Conservation (phyloP, 2,329 filamentous ascomycete species). For the Tympanopsis confertula region DNA sequence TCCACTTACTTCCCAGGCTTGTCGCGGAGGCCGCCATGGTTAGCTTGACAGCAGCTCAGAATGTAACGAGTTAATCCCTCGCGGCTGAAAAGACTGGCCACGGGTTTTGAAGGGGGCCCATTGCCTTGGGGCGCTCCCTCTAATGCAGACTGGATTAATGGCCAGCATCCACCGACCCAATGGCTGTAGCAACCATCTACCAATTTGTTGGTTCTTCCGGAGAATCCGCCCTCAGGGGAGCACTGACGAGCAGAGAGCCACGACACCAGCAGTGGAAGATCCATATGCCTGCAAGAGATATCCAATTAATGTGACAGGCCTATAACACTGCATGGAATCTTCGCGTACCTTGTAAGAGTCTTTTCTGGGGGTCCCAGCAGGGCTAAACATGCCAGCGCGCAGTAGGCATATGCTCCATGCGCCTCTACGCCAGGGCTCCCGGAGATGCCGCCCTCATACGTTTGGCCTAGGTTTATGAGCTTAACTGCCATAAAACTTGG, state of each 20-base stretch:
- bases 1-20: slow-evolving; percentile 53
- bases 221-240: slow-evolving; percentile 57
- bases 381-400: slow-evolving; percentile 54
- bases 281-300: slow-evolving; percentile 30
- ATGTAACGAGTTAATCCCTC: slow-evolving; percentile 58
- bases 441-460: slow-evolving; percentile 61
- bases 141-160: slow-evolving; percentile 54
- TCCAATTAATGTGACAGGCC: slow-evolving; percentile 1
- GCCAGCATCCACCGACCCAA: slow-evolving; percentile 67
- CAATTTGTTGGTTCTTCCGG: slow-evolving; percentile 62
- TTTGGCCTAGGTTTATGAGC: slow-evolving; percentile 34
- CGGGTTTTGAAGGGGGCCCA: slow-evolving; percentile 1
- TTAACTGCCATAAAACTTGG: no score
- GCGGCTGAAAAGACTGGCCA: slow-evolving; percentile 40
- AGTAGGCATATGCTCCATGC: slow-evolving; percentile 65
- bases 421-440: slow-evolving; percentile 55
- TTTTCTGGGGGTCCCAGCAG: slow-evolving; percentile 49
- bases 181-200: slow-evolving; percentile 69
- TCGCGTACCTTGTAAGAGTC: slow-evolving; percentile 37
- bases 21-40: slow-evolving; percentile 52
- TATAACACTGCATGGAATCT: not conserved
- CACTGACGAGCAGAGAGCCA: slow-evolving; percentile 60
- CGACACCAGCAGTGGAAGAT: slow-evolving; percentile 43
- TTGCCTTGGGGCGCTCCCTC: slow-evolving; percentile 21
- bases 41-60: slow-evolving; percentile 49